A percentile compares a stretch with the other conserved stretches of the same genome.
phyloP scores from a whole-genome alignment of 805 yeast species.

The Tetrapisispora pingtungensis region DNA sequence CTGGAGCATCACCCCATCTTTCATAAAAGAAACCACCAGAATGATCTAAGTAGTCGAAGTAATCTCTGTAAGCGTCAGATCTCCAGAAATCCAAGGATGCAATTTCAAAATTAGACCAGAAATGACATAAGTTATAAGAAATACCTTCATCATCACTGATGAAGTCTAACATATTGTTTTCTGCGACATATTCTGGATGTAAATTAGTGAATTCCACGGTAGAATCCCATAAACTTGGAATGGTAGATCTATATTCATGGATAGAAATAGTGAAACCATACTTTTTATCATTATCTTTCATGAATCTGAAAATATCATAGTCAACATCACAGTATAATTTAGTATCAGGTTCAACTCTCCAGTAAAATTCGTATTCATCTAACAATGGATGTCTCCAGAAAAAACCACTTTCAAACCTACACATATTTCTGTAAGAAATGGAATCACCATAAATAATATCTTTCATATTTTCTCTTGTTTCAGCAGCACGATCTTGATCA shows the following conservation, averaged over 20 bases:
- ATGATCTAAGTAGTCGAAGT: slow-evolving; percentile 64
- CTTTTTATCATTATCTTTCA: slow-evolving; percentile 64
- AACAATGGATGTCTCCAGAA: slow-evolving; percentile 72
- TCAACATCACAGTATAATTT: slow-evolving; percentile 73
- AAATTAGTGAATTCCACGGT: slow-evolving; percentile 51
- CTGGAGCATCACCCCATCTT: slow-evolving; percentile 94
- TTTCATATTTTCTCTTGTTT: slow-evolving; percentile 42
- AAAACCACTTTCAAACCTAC: slow-evolving; percentile 83
- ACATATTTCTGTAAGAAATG: slow-evolving; percentile 78
- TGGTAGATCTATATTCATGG: slow-evolving; percentile 64
- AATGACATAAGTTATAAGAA: slow-evolving; percentile 73
- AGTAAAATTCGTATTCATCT: slow-evolving; percentile 76
- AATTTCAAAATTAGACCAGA: slow-evolving; percentile 87
- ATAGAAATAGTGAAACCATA: slow-evolving; percentile 74
- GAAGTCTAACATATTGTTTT: slow-evolving; percentile 58
- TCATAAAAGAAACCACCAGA: slow-evolving; percentile 90
- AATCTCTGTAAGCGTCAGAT: slow-evolving; percentile 54
- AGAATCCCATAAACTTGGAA: slow-evolving; percentile 66
- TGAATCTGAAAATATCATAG: slow-evolving; percentile 71
- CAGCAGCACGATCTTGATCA: slow-evolving; percentile 57
- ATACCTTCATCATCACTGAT: slow-evolving; percentile 62
- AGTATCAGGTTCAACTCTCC: slow-evolving; percentile 91
- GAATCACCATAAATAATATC: slow-evolving; percentile 56
- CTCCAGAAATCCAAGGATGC: slow-evolving; percentile 70
- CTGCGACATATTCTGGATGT: slow-evolving; percentile 50